Conservation (phyloP, 2,329 filamentous ascomycete genomes). For the Pseudocercospora vitis region DNA sequence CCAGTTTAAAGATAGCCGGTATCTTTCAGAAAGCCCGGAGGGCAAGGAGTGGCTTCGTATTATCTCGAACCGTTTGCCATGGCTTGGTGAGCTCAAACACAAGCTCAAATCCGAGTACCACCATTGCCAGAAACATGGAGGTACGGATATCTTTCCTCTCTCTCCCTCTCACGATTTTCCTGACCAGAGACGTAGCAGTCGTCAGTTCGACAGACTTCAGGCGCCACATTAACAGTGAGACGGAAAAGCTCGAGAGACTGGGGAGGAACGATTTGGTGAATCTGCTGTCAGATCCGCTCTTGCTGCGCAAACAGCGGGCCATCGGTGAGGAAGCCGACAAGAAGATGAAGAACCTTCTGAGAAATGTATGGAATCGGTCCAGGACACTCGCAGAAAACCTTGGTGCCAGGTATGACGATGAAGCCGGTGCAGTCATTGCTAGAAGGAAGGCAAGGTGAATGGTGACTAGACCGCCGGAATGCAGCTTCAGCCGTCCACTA, state of each 20-base stretch:
- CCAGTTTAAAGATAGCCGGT: neutral
- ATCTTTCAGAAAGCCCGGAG: neutral
- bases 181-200: neutral
- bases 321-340: neutral
- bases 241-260: neutral
- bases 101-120: neutral
- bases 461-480: no score
- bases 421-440: no score
- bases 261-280: neutral
- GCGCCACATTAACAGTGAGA: neutral
- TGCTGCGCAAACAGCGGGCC: neutral
- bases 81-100: neutral
- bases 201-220: neutral
- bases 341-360: neutral
- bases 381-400: neutral
- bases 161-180: neutral
- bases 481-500: neutral
- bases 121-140: neutral
- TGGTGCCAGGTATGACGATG: neutral
- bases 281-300: neutral
- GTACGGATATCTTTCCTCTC: neutral
- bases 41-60: neutral
- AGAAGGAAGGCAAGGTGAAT: no score
- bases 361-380: neutral
- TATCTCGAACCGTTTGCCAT: neutral